Base-by-base conservation (phyloP, 2,329 filamentous ascomycete species). In the Trichoderma citrinoviride region DNA sequence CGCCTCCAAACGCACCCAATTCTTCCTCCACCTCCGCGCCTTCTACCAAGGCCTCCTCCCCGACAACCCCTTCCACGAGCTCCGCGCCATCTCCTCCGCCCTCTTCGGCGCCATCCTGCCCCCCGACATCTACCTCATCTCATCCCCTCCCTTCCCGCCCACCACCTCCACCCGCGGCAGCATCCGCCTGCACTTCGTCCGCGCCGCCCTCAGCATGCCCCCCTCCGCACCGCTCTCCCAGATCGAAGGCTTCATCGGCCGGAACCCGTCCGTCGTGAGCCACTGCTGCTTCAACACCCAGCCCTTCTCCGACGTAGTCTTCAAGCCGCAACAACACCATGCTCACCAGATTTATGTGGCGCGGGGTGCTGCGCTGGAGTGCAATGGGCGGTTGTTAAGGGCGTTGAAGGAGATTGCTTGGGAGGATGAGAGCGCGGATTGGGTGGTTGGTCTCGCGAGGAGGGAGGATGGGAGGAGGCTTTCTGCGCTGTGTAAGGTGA, bases 181-280 rank as follows among this genome's bases (percentile, higher is more conserved):
- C 3, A n/a, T 29, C 15, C 55, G 40, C 19, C 50, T 70, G 23
- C 57, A 46, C 25, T 52, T 49, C 52, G 69, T 71, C 64, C 46
- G 60, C 29, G 17, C 40, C 1, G 60, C 57, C 5, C 61, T 71
- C 64, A 61, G 61, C 37, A 54, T 71, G 3, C 62, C 67, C 3
- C 33, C 5, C 5, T 21, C 3, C 10, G 49, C 14, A 55, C 62
- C 37, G 17, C 14, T 44, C 7, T 27, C 33, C 5, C 17, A 65
- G 7, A 29, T 71, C 19, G 47, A 71, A 50, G 8, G 17, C 14
- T 68, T 66, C 57, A 64, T 73, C 33, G 57, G 62, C 8, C 43
- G 57, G 15, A 73, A 73, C 54, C 49, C 54, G 43, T 58, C 60
- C 56, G 61, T 73, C 56, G 44, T 73, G 33, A 65, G 67, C 19